Conservation (phyloP, 2,329 filamentous ascomycete species). For the Aspergillus clavatus region DNA sequence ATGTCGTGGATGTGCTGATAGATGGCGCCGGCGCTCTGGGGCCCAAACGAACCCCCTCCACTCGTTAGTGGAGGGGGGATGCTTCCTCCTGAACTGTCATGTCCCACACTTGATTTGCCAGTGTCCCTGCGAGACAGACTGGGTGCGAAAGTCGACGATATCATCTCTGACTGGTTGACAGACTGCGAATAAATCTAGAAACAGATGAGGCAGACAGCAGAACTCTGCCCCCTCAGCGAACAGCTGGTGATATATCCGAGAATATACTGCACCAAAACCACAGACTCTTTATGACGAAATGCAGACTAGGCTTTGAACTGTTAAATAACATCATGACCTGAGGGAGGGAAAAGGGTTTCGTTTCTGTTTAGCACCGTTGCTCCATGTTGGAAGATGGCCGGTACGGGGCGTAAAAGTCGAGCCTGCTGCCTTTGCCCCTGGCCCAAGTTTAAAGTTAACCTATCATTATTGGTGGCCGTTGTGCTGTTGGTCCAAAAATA, state of each 20-base stretch:
- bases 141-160: slow-evolving; percentile 31
- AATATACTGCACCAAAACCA: background rate
- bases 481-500: too few species aligned
- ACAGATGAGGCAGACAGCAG: background rate
- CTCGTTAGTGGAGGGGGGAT: slow-evolving; percentile 30
- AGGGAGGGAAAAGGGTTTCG: too few species aligned
- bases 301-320: background rate
- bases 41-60: slow-evolving; percentile 33
- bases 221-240: background rate
- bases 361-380: too few species aligned
- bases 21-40: slow-evolving; percentile 51
- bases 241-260: background rate
- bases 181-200: background rate
- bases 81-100: slow-evolving; percentile 20
- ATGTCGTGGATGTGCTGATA: slow-evolving; percentile 74
- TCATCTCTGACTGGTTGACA: slow-evolving; percentile 20
- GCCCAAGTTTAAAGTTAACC: too few species aligned
- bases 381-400: too few species aligned
- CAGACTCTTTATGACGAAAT: background rate
- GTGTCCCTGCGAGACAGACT: slow-evolving; percentile 33
- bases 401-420: too few species aligned
- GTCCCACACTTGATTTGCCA: slow-evolving; percentile 27
- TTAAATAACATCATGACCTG: too few species aligned
- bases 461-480: too few species aligned
- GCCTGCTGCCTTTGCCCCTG: too few species aligned